Evolutionary conservation across 345 rosid species (phyloP), one percentile per base, ranked within the genome.

Genomic region (Lumnitzera racemosa): DNA sequence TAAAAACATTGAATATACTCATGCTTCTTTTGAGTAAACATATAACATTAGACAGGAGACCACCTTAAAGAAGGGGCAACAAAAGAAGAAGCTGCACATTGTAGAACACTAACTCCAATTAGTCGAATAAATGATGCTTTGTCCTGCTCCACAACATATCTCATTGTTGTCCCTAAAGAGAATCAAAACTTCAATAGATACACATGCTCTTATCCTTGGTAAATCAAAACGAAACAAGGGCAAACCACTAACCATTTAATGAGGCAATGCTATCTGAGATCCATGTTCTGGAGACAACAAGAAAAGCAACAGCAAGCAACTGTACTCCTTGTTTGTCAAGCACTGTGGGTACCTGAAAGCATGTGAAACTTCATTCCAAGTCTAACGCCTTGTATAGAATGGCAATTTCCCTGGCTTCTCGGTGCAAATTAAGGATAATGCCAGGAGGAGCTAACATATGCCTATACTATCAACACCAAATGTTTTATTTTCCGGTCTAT

Each of bases 261-360:
- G 96, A 86, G 68, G 99, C 99, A 67, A 94, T 94, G 58, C 97
- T 80, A 76, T 94, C 99, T 12, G 99, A 88, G 60, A 90, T 77
- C 91, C 85, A 80, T 60, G 99, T 94, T 84, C 96, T 83, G 23
- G 96, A 86, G 67, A 90, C 73, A 49, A 94, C 97, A 68, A 94
- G 90, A 61, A 83, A 74, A 75, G 95, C 89, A 64, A 94, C 87
- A 41, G 90, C 78, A 74, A 90, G 88, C 61, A 90, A 76, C 61
- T 88, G 95, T 61, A 78, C 87, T 56, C 97, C 99, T 82, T 94
- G 99, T 75, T 82, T 90, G 73, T 94, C 97, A 66, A 94, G 66
- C 64, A 88, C 59, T 13, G 96, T 78, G 23, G 99, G 99, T 52
- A 90, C 85, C 99, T 94, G 81, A 77, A 73, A 51, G 59, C 58